These are phyloP conservation scores for Lyophyllum atratum DNA, from an alignment of 768 basidiomycete species.

Conservation along the genomic window DNA sequence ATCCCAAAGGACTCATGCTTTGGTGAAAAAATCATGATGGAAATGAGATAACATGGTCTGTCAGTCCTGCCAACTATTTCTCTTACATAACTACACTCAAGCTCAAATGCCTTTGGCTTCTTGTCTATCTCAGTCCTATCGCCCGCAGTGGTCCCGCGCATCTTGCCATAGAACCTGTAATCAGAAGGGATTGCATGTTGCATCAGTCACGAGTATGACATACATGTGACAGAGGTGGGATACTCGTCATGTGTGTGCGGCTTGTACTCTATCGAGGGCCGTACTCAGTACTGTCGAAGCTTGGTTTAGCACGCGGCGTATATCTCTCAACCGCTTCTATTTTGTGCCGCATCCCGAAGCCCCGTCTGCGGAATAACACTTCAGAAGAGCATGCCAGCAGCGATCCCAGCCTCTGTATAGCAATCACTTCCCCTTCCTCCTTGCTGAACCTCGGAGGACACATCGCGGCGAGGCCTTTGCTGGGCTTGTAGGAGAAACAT, in stretches of 20 bases:
- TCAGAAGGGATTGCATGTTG: background rate
- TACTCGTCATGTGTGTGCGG: slow-evolving; percentile 6
- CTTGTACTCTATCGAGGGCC: background rate
- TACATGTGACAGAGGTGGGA: slow-evolving; percentile 12
- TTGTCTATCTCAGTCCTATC: background rate
- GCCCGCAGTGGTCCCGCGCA: background rate
- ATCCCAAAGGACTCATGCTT: background rate
- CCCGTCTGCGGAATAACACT: background rate
- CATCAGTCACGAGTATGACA: slow-evolving; percentile 14
- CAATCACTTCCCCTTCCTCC: background rate
- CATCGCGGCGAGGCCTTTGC: background rate
- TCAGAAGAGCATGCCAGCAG: background rate
- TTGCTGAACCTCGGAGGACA: background rate
- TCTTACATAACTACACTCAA: background rate
- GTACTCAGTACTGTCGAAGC: background rate
- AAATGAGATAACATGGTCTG: background rate
- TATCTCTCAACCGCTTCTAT: background rate
- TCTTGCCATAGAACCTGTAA: background rate
- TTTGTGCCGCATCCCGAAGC: background rate
- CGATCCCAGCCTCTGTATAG: background rate
- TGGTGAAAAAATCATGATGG: background rate
- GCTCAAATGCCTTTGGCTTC: background rate
- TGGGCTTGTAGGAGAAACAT: background rate
- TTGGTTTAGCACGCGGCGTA: background rate
- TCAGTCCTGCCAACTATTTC: background rate